Percentiles rank a stretch among this genome's conserved stretches.
Conservation (phyloP, 23 red algal species). For the Gracilariopsis chorda region DNA sequence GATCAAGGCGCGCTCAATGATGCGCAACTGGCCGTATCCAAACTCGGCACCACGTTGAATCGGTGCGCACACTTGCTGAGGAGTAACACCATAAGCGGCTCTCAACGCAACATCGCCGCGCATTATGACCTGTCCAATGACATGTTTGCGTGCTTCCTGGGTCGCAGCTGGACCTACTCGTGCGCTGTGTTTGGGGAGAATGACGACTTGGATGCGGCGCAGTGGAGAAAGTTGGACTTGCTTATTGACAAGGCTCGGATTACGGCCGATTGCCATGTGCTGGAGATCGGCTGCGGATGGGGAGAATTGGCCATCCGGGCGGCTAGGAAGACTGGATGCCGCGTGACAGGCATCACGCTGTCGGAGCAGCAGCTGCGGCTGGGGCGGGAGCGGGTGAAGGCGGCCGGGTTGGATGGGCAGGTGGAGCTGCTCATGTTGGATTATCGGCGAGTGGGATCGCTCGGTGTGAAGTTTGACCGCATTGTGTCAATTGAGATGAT, state of each 20-base stretch:
- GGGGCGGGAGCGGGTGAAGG: conserved; percentile 35
- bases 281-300: conserved; percentile 99
- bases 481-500: conserved; percentile 97
- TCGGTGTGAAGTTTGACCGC: conserved; percentile 65
- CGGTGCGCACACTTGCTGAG: conserved; percentile 36
- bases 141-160: conserved; percentile 92
- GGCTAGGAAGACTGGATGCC: conserved; percentile 24
- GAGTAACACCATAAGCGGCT: conserved; percentile 61
- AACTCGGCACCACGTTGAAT: conserved; percentile 43
- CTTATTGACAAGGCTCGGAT: conserved; percentile 78
- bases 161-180: conserved; percentile 90
- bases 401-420: conserved; percentile 61
- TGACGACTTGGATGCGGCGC: conserved; percentile 72
- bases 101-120: conserved; percentile 69
- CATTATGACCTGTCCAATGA: conserved; percentile 97
- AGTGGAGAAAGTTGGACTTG: conserved; percentile 73
- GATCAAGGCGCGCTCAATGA: conserved; percentile 20
- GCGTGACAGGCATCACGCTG: conserved; percentile 87
- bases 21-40: conserved; percentile 11
- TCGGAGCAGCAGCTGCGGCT: conserved; percentile 84
- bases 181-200: conserved; percentile 68
- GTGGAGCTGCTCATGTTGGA: conserved; percentile 76
- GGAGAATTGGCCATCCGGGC: conserved; percentile 91
- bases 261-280: conserved; percentile 24
- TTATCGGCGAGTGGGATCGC: conserved; percentile 64